These are phyloP conservation scores for Martensiomyces pterosporus DNA, from an alignment of 192 early-diverging fungal species.

Conservation along the genomic window DNA sequence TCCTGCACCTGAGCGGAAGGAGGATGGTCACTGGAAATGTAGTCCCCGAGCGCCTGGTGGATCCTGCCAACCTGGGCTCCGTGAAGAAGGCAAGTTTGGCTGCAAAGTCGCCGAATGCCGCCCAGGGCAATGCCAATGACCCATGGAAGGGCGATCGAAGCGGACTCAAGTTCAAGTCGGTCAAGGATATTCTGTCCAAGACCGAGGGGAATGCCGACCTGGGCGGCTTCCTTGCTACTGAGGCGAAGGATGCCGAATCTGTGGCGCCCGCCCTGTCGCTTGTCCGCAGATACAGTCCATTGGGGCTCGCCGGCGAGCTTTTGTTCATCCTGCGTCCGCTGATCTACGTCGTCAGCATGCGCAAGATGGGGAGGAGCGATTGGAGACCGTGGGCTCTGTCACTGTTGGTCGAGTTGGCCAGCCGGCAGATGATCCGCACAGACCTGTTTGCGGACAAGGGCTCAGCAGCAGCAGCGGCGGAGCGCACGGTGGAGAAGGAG, in stretches of 20 bases:
- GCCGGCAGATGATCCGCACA: constrained; percentile 45
- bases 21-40: constrained; percentile 42
- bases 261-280: constrained; percentile 67
- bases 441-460: constrained; percentile 23
- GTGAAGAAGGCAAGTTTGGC: constrained; percentile 1
- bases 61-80: constrained; percentile 37
- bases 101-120: neutral
- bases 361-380: constrained; percentile 64
- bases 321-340: constrained; percentile 82
- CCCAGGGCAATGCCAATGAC: neutral
- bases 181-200: constrained; percentile 36
- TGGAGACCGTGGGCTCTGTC: constrained; percentile 88
- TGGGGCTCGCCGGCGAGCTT: constrained; percentile 65
- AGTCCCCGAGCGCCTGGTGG: constrained; percentile 44
- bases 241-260: constrained; percentile 54
- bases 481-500: constrained; percentile 69
- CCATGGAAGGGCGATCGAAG: constrained; percentile 55
- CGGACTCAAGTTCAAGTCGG: constrained; percentile 44
- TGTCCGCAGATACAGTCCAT: constrained; percentile 52
- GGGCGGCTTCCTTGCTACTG: constrained; percentile 18
- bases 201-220: constrained; percentile 33
- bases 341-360: constrained; percentile 76
- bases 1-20: constrained; percentile 32
- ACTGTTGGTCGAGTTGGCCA: constrained; percentile 63
- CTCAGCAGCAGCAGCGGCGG: constrained; percentile 2